phyloP scores from a whole-genome alignment of 2,329 filamentous ascomycete genomes.

The Diaporthe nobilis region DNA sequence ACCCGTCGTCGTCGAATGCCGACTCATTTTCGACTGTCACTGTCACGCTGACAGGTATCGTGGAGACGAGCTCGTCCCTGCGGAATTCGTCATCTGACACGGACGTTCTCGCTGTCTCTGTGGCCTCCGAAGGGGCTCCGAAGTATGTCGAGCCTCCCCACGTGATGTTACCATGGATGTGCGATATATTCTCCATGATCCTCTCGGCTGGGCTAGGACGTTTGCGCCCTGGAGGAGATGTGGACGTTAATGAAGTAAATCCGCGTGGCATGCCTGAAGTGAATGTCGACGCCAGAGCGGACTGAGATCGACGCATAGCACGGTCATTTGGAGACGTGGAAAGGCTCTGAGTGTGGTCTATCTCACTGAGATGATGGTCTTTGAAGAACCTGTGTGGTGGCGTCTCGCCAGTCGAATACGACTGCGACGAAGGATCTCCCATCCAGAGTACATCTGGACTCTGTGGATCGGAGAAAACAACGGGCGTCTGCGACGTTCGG shows the following conservation, averaged over 20 bases:
- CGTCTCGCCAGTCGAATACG: conserved; percentile 74
- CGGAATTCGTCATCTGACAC: conserved; percentile 68
- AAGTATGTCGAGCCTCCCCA: conserved; percentile 64
- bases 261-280: conserved; percentile 67
- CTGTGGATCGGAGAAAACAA: conserved; percentile 68
- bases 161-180: conserved; percentile 61
- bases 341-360: conserved; percentile 65
- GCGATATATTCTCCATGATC: conserved; percentile 68
- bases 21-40: conserved; percentile 72
- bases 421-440: conserved; percentile 68
- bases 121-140: conserved; percentile 58
- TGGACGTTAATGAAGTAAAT: conserved; percentile 56
- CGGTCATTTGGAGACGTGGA: conserved; percentile 73
- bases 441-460: conserved; percentile 68
- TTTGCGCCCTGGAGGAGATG: conserved; percentile 62
- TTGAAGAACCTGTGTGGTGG: conserved; percentile 66
- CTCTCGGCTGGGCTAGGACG: conserved; percentile 74
- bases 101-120: conserved; percentile 64
- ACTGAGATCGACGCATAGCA: conserved; percentile 67
- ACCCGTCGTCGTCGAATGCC: conserved; percentile 79
- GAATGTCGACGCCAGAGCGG: conserved; percentile 69
- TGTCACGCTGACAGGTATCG: conserved; percentile 66
- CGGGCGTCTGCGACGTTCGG: conserved; percentile 68
- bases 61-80: conserved; percentile 60
- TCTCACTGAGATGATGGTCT: conserved; percentile 58